Conservation (phyloP, 225 moss, liverwort and hornwort genomes). For the Physcomitrium patens region DNA sequence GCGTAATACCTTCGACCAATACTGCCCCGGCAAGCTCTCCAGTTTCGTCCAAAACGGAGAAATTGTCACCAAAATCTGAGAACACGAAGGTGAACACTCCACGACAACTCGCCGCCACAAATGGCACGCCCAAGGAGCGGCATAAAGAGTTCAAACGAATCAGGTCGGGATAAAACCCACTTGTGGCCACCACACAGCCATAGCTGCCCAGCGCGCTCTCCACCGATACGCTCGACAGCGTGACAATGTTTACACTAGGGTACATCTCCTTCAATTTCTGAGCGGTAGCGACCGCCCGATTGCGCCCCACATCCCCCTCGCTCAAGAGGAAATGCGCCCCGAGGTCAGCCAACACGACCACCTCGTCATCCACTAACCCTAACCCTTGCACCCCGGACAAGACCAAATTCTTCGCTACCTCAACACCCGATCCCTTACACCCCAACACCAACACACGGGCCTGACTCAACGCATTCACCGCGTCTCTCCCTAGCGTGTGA, state of each 20-base stretch:
- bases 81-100: slow-evolving; percentile 83
- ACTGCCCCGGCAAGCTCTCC: slow-evolving; percentile 75
- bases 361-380: slow-evolving; percentile 90
- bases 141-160: slow-evolving; percentile 71
- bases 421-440: slow-evolving; percentile 82
- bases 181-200: slow-evolving; percentile 77
- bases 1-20: slow-evolving; percentile 93
- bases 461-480: slow-evolving; percentile 45
- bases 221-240: slow-evolving; percentile 59
- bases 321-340: slow-evolving; percentile 76
- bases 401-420: slow-evolving; percentile 91
- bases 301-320: slow-evolving; percentile 80
- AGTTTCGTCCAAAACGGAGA: slow-evolving; percentile 80
- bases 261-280: slow-evolving; percentile 83
- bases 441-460: slow-evolving; percentile 70
- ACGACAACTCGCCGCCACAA: slow-evolving; percentile 69
- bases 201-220: slow-evolving; percentile 71
- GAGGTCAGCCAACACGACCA: slow-evolving; percentile 72
- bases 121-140: slow-evolving; percentile 78
- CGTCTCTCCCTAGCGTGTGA: slow-evolving; percentile 49
- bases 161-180: slow-evolving; percentile 57
- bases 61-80: slow-evolving; percentile 84
- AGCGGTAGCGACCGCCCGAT: slow-evolving; percentile 74
- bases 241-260: slow-evolving; percentile 57
- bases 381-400: slow-evolving; percentile 83